Percentiles rank a stretch among this genome's conserved stretches.
phyloP scores from a whole-genome alignment of 352 stramenopile genomes.

The Pythium aristosporum region DNA sequence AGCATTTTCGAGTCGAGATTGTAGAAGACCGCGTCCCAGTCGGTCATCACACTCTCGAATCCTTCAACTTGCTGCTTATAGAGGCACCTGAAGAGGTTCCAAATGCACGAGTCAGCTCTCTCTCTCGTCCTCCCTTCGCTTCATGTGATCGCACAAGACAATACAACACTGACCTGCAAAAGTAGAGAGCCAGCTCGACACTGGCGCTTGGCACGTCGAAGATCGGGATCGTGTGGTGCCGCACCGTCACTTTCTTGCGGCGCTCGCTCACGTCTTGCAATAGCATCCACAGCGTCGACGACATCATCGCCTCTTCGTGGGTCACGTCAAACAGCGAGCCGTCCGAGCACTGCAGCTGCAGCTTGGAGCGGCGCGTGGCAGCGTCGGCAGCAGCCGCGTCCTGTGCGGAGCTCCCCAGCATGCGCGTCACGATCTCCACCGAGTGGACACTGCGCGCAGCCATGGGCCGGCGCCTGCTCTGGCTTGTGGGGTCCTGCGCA shows the following conservation, averaged over 20 bases:
- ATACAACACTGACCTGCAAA: constrained; percentile 52
- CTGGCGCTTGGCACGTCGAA: constrained; percentile 72
- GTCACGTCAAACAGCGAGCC: constrained; percentile 67
- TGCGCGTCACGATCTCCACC: constrained; percentile 18
- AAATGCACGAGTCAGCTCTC: not conserved
- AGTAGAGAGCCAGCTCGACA: constrained; percentile 68
- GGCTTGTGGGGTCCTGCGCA: not conserved
- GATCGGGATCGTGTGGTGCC: constrained; percentile 74
- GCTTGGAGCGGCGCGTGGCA: constrained; percentile 40
- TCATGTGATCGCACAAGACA: not conserved
- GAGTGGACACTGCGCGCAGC: constrained; percentile 6
- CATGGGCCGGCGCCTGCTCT: constrained; percentile 5
- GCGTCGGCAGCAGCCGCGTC: not conserved
- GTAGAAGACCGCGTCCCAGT: constrained; percentile 71
- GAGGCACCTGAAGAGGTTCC: constrained; percentile 42
- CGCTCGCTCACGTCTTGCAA: constrained; percentile 64
- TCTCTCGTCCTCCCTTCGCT: not conserved
- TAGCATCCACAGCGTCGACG: constrained; percentile 79
- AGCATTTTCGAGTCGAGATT: constrained; percentile 75
- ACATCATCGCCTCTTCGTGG: constrained; percentile 87
- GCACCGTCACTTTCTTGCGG: constrained; percentile 47
- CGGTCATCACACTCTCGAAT: constrained; percentile 46
- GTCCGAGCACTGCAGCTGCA: constrained; percentile 77
- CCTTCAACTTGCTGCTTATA: constrained; percentile 80
- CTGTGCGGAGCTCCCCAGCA: not conserved